These are phyloP conservation scores for Plasmodium gaboni DNA, from an alignment of 169 alveolate genomes.

Conservation along the genomic window DNA sequence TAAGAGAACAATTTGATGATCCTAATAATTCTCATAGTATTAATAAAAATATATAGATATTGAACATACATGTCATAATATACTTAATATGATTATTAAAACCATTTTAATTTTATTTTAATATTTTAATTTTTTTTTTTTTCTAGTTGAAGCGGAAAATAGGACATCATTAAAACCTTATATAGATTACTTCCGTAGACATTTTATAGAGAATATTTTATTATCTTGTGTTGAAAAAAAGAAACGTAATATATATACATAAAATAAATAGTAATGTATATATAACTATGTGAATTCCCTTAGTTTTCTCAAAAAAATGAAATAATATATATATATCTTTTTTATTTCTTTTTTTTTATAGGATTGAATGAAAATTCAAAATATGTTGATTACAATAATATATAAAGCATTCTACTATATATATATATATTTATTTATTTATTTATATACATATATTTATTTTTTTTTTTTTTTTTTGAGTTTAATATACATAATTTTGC, in stretches of 20 bases:
- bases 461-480: slow-evolving; percentile 2
- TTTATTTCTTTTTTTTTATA: slow-evolving; percentile 22
- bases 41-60: not conserved
- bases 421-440: not conserved
- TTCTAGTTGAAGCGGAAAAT: slow-evolving; percentile 58
- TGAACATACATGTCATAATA: not conserved
- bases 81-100: not conserved
- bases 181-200: slow-evolving; percentile 60
- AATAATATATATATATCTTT: not conserved
- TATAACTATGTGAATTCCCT: not conserved
- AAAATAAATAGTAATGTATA: not conserved
- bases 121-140: not conserved
- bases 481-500: not conserved
- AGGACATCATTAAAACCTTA: slow-evolving; percentile 61
- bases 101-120: not conserved
- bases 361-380: slow-evolving; percentile 68
- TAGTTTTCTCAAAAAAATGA: too few species aligned
- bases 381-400: slow-evolving; percentile 18
- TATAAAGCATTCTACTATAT: not conserved
- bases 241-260: slow-evolving; percentile 38
- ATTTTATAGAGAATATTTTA: slow-evolving; percentile 57
- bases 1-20: slow-evolving; percentile 68
- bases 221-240: slow-evolving; percentile 52
- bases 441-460: not conserved
- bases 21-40: slow-evolving; percentile 65